These are phyloP conservation scores for Xylaria nigripes DNA, from an alignment of 495 filamentous ascomycete species.

Conservation along the genomic window DNA sequence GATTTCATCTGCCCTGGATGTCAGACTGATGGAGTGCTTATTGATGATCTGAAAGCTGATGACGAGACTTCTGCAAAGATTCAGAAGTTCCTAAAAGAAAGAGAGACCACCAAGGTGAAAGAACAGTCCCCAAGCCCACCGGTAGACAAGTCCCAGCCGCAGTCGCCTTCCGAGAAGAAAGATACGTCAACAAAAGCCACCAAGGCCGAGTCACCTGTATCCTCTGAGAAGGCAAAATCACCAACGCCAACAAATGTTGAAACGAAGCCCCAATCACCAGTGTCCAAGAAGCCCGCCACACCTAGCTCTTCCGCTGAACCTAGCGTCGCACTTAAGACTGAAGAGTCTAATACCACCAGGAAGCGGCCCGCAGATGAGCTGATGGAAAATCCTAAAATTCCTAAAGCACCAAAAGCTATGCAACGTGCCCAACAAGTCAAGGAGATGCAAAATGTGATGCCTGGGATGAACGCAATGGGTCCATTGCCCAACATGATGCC, in stretches of 20 bases:
- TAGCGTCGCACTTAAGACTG: constrained; percentile 33
- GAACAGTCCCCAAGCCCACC: constrained; percentile 32
- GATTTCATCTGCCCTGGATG: constrained; percentile 94
- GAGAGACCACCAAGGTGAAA: constrained; percentile 52
- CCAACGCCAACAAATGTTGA: constrained; percentile 26
- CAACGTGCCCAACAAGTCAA: constrained; percentile 37
- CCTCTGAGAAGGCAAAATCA: constrained; percentile 29
- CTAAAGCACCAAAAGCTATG: constrained; percentile 53
- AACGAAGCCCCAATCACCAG: constrained; percentile 17
- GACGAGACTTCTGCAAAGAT: constrained; percentile 69
- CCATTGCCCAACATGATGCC: constrained; percentile 36
- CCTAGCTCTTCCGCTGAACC: constrained; percentile 23
- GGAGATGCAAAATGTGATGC: constrained; percentile 33
- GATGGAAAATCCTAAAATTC: constrained; percentile 54
- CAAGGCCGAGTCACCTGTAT: constrained; percentile 8
- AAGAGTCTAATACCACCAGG: constrained; percentile 35
- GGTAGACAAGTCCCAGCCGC: constrained; percentile 24
- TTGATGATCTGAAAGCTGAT: constrained; percentile 83
- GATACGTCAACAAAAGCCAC: constrained; percentile 6
- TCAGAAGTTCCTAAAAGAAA: constrained; percentile 65
- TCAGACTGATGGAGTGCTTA: constrained; percentile 77
- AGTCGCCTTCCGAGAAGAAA: constrained; percentile 20
- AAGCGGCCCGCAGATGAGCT: constrained; percentile 78
- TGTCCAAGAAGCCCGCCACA: constrained; percentile 15
- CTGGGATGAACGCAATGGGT: constrained; percentile 32